These are phyloP conservation scores for Ormosia semicastrata DNA, from an alignment of 306 rosid species.

Conservation along the genomic window DNA sequence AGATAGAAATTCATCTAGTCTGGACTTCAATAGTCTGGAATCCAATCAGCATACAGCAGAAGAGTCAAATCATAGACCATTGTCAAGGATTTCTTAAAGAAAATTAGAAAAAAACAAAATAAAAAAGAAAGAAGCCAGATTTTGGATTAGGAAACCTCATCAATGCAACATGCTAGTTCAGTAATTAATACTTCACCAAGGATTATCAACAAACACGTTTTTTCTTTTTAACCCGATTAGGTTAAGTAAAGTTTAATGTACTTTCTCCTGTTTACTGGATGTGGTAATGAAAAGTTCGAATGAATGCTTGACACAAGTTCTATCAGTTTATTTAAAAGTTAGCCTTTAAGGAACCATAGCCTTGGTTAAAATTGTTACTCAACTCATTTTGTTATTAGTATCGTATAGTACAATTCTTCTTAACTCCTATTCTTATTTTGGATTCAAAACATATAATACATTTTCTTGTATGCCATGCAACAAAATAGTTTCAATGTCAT, in stretches of 20 bases:
- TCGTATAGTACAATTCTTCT: background rate
- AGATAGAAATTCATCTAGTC: background rate
- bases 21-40: background rate
- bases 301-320: background rate
- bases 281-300: background rate
- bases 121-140: background rate
- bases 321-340: background rate
- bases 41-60: background rate
- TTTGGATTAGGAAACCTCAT: slow-evolving; percentile 1
- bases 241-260: background rate
- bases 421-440: background rate
- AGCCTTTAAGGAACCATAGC: background rate
- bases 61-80: background rate
- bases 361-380: background rate
- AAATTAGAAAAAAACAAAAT: background rate
- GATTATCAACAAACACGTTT: background rate
- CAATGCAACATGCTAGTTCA: background rate
- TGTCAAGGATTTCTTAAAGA: background rate
- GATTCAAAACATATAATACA: background rate
- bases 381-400: background rate
- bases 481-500: background rate
- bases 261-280: background rate
- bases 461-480: background rate
- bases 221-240: background rate
- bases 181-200: background rate